These are phyloP conservation scores for Hypomontagnella monticulosa DNA, from an alignment of 495 filamentous ascomycete species.

Conservation along the genomic window DNA sequence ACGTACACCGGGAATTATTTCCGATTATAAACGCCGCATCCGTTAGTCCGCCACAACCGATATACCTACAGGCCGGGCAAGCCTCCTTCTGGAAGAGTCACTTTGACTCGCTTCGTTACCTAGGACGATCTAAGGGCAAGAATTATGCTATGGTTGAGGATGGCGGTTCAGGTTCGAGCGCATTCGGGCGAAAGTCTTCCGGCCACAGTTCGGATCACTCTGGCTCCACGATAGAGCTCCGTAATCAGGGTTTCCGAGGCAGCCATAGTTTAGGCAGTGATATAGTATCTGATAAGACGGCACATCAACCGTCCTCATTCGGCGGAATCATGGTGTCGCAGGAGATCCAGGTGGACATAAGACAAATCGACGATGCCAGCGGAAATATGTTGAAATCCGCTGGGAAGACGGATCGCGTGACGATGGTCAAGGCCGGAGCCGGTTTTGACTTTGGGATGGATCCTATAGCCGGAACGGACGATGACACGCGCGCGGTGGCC, in stretches of 20 bases:
- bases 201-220: slow-evolving; percentile 60
- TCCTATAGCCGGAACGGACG: slow-evolving; percentile 15
- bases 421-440: slow-evolving; percentile 28
- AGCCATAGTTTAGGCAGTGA: slow-evolving; percentile 10
- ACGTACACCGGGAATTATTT: slow-evolving; percentile 57
- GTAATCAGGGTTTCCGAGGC: slow-evolving; percentile 35
- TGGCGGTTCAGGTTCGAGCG: slow-evolving; percentile 10
- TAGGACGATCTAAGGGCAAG: slow-evolving; percentile 12
- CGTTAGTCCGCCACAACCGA: slow-evolving; percentile 45
- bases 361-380: slow-evolving; percentile 32
- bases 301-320: slow-evolving; percentile 36
- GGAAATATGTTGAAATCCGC: slow-evolving; percentile 11
- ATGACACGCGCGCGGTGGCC: slow-evolving; percentile 19
- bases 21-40: slow-evolving; percentile 49
- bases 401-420: slow-evolving; percentile 25
- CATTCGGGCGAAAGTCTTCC: slow-evolving; percentile 45
- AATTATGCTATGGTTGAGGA: slow-evolving; percentile 22
- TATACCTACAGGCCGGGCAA: slow-evolving; percentile 12
- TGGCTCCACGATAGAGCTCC: slow-evolving; percentile 48
- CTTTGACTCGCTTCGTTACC: slow-evolving; percentile 3
- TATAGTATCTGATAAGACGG: slow-evolving; percentile 8
- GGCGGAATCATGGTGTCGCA: slow-evolving; percentile 65
- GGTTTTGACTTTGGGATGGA: slow-evolving; percentile 28
- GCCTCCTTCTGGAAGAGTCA: slow-evolving; percentile 13
- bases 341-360: slow-evolving; percentile 62